These are phyloP conservation scores for Hypoxylon cercidicola DNA, from an alignment of 495 filamentous ascomycete species.

Conservation along the genomic window DNA sequence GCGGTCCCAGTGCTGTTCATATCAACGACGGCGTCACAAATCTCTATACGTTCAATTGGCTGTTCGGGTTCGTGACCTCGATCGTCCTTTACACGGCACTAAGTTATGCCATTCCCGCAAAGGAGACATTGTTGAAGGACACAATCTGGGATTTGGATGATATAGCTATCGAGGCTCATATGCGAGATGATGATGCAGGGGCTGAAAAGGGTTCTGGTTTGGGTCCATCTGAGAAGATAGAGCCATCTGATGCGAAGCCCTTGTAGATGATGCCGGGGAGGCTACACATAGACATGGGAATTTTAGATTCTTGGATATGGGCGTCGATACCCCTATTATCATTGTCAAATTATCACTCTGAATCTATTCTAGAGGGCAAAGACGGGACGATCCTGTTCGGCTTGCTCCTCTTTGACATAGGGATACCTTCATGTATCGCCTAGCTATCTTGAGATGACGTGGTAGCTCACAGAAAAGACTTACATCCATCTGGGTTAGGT, in stretches of 20 bases:
- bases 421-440: no score
- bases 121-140: conserved; percentile 43
- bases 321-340: neutral
- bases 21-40: conserved; percentile 50
- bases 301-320: neutral
- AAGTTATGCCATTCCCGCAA: conserved; percentile 46
- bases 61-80: conserved; percentile 60
- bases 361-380: no score
- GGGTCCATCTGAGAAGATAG: conserved; percentile 6
- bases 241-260: neutral
- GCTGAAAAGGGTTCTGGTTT: conserved; percentile 17
- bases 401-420: no score
- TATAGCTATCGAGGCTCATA: conserved; percentile 31
- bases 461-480: no score
- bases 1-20: conserved; percentile 48
- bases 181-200: conserved; percentile 23
- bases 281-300: neutral
- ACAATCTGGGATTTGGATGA: conserved; percentile 49
- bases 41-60: conserved; percentile 61
- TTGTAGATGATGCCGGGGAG: neutral
- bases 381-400: no score
- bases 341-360: no score
- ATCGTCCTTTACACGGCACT: conserved; percentile 52
- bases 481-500: no score
- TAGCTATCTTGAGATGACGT: no score